Percentiles rank a stretch among this genome's conserved stretches.
Conservation (phyloP, 176 grass and related monocot species). For the Carex cristatella region DNA sequence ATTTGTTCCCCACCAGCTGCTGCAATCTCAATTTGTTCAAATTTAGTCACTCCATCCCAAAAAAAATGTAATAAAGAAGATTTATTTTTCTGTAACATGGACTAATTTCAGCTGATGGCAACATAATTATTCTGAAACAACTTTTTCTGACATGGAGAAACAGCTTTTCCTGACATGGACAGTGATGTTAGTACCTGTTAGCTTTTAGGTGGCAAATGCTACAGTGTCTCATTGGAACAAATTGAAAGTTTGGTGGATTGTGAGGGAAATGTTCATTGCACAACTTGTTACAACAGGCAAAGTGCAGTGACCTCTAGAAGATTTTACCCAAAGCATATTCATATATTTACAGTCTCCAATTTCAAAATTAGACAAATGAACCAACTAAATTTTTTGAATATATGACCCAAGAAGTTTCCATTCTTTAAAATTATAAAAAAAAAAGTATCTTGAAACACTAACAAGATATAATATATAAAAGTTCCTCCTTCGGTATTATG, state of each 20-base stretch:
- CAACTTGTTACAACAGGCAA: background rate
- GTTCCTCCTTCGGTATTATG: background rate
- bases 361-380: background rate
- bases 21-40: background rate
- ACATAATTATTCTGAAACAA: background rate
- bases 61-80: background rate
- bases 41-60: background rate
- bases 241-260: background rate
- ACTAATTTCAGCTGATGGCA: background rate
- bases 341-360: background rate
- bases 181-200: background rate
- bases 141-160: background rate
- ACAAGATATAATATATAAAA: background rate
- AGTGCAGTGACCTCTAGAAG: background rate
- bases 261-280: background rate
- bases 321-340: background rate
- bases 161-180: background rate
- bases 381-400: background rate
- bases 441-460: background rate
- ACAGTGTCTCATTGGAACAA: background rate
- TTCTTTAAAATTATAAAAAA: background rate
- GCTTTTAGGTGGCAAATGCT: background rate
- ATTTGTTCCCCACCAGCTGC: background rate
- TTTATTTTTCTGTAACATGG: background rate
- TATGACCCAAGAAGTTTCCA: background rate